Base-by-base conservation (phyloP, 1,284 basidiomycete genomes). In the Malassezia restricta region DNA sequence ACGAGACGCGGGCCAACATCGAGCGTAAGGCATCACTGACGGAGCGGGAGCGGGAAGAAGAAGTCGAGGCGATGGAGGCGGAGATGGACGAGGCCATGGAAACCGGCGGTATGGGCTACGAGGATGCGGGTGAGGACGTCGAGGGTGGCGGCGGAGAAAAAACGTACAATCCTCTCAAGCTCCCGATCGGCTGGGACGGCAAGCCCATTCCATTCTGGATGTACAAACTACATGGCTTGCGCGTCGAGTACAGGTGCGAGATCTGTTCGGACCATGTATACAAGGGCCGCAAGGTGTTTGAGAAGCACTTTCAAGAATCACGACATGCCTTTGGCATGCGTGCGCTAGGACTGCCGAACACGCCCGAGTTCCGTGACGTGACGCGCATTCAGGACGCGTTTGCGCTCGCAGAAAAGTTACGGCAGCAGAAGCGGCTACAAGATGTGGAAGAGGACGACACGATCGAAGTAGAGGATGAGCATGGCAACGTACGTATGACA, bases 171-270 rank as follows among this genome's bases (percentile, higher is more conserved):
- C 94, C 94, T 37, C 81, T 98, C 49, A 96, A 96, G 76, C 78
- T 98, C 38, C 94, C 94, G 8, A 79, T 98, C 3, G 92, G 92
- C 1, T 96, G 91, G 91, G 91, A 96, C 71, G 90, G 90, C 38
- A 94, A 92, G 72, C 91, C 92, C 14, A 98, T 98, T 65, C 92
- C 94, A 14, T 96, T 90, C 74, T 98, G 92, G 92, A 73, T 99
- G 55, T 99, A 92, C 78, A 98, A 96, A 75, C 77, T 99, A 48
- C 94, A 98, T 74, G 94, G 94, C 1, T 78, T 98, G 20, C 91
- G 92, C 28, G 91, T 95, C 45, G 90, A 95, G 75, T 99, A 95
- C 75, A 82, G 83, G 54, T 99, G 94, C 71, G 92, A 98, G 76
- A 95, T 98, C 66, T 99, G 94, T 74, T 92, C 88, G 12, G 73